Evolutionary conservation across 2,329 filamentous ascomycete genomes (phyloP), one percentile per base, ranked within the genome.

Genomic region (Coleophoma cylindrospora): DNA sequence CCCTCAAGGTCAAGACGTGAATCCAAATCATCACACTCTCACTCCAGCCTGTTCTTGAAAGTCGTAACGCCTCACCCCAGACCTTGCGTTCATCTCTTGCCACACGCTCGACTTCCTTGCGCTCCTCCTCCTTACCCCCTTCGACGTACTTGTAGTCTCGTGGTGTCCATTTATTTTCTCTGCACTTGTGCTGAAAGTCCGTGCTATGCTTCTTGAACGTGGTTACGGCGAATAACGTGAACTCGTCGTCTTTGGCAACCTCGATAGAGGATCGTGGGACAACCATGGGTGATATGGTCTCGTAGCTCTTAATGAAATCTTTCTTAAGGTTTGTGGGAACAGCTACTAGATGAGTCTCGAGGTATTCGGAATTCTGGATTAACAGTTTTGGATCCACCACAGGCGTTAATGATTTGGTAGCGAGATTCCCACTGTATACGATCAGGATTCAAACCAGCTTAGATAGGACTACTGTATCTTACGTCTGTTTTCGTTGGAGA

Each of bases 11-110:
- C 63, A 97, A 76, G 27, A 96, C 87, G 66, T 99, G 94, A 45
- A 95, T 80, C 90, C 91, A 96, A 48, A 92, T 86, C 89, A 96
- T 96, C 57, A 96, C 90, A 55, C 86, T 86, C 72, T 99, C 94
- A 65, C 90, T 92, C 83, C 94, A 99, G 14, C 90, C 91, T n/a
- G 90, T 95, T 55, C 91, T 79, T 13, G 86, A 89, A 61, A 96
- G 77, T 57, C 91, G 81, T 64, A 99, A 70, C 3, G 91, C 91
- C 72, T 99, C 92, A 11, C 90, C 91, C 83, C 91, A 96, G 2
- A 96, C 78, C 72, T 94, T 95, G 69, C 87, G 82, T 74, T 96
- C 91, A 66, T 97, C 91, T 58, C 83, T 86, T 51, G 82, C 80
- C 45, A 95, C 81, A 52, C 86, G 83, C 60, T 92, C 87, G 32